Evolutionary conservation across 2,329 filamentous ascomycete genomes (phyloP), one percentile per base, ranked within the genome.

Genomic region (Dothistroma pini): DNA sequence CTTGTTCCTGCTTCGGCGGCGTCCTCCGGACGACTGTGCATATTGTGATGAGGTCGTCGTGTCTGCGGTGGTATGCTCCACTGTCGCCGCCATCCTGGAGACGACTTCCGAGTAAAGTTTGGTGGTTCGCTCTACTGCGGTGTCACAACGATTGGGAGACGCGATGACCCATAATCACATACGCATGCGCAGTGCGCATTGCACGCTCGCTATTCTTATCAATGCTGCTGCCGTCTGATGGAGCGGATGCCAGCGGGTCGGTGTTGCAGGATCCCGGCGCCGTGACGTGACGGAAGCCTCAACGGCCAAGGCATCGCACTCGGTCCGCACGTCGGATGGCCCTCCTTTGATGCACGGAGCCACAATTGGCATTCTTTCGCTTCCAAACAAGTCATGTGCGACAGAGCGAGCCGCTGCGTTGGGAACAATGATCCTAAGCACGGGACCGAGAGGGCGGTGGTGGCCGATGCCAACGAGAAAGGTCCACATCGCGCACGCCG

Each of bases 1-100:
- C 68, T 66, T 70, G 63, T 64, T 66, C 63, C 63, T 67, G 62
- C 63, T 65, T 58, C 60, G 57, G 31, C 53, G 67, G 61, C 66
- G 65, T 58, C 44, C 44, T 38, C 51, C 41, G 56, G 41, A 48
- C 56, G 32, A 34, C 31, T 58, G 21, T 16, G 25, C 32, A 10
- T 21, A 12, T 60, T 59, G 61, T 69, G 64, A 11, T 59, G 41
- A 14, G 14, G 58, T 64, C 61, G 44, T 62, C n/a, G 58, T 56
- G 41, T 54, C 53, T 60, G 58, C 47, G n/a, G 57, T 49, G 29
- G 56, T 54, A 38, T 29, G 22, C n/a, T 59, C 60, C 56, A 56
- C 50, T 35, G 59, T 52, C 41, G 54, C 60, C 63, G 63, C 51
- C 63, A 66, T 65, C 29, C 35, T 58, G 61, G 61, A 57, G 31